Base-by-base conservation (phyloP, 768 basidiomycete species). In the Collybiopsis confluens region DNA sequence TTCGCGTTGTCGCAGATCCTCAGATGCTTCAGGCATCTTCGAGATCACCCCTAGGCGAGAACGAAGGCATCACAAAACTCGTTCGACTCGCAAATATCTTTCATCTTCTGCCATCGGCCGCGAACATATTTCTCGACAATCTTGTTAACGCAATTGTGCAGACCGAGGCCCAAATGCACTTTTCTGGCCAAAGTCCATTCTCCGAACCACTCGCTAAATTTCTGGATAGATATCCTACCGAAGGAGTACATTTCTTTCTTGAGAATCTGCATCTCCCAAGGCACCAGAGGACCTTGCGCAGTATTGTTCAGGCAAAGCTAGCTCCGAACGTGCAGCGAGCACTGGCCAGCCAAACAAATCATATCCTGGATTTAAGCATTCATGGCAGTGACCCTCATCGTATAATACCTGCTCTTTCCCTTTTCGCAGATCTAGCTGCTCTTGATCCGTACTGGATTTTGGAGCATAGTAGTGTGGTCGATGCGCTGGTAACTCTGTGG, bases 71-170 rank as follows among this genome's bases (percentile, higher is more conserved):
- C 58, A 88, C 86, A 24, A 92, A 98, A 64, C 83, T 99, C 57
- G 92, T 95, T 26, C 86, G 90, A n/a, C 76, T 99, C 53, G 90
- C 95, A 52, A 96, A 98, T 63, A 93, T 99, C 55, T 98, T 99
- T 73, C 95, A 98, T 63, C 83, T 98, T 3, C 78, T 99, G 9
- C 97, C 97, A 1, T 88, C 90, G 6, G 87, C 94, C 0, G 96
- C 97, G 42, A 92, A 92, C 59, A 87, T 90, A 42, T 99, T 95
- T 71, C 77, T 99, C 35, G 85, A 92, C 60, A 83, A 83, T 45
- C 80, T 98, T n/a, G 84, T 93, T 57, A 88, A 87, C 56, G 77
- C 85, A 9, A 84, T 98, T 49, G 94, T 98, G 27, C 88, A 95
- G 62, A 93, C 92, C 3, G 97, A 99, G 68, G 80, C 89, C 0